phyloP scores from a whole-genome alignment of 1,284 basidiomycete genomes.

The Wallemia ichthyophaga region DNA sequence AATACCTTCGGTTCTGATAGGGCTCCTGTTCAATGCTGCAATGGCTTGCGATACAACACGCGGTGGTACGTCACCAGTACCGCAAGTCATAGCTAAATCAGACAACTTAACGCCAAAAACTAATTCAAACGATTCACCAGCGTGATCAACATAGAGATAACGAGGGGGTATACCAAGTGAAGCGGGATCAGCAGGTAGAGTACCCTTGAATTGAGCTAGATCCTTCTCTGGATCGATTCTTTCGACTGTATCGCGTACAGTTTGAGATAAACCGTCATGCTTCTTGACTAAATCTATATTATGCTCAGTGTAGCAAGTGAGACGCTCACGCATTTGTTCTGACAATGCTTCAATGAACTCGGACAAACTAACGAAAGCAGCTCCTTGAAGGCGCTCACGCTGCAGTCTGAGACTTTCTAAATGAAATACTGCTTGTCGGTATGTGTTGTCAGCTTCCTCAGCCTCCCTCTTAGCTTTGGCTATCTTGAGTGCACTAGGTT shows the following conservation, averaged over 20 bases:
- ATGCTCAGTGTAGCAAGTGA: slow-evolving; percentile 5
- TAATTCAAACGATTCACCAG: slow-evolving; percentile 16
- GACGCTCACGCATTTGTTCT: slow-evolving; percentile 4
- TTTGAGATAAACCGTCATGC: background rate
- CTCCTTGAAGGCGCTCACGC: slow-evolving; percentile 9
- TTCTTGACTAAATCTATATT: slow-evolving; percentile 1
- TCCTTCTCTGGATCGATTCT: background rate
- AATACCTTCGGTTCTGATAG: slow-evolving; percentile 48
- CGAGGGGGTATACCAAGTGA: background rate
- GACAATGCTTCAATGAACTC: slow-evolving; percentile 7
- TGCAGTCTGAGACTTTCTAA: slow-evolving; percentile 50
- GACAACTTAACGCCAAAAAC: slow-evolving; percentile 75
- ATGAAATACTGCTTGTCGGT: slow-evolving; percentile 70
- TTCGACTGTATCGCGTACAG: background rate
- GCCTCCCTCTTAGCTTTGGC: slow-evolving; percentile 62
- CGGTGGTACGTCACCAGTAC: slow-evolving; percentile 35
- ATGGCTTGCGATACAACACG: slow-evolving; percentile 61
- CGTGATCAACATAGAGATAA: background rate
- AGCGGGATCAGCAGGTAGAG: background rate
- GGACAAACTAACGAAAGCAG: slow-evolving; percentile 5
- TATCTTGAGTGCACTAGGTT: slow-evolving; percentile 25
- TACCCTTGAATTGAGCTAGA: background rate
- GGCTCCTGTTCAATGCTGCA: slow-evolving; percentile 47
- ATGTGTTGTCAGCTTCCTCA: slow-evolving; percentile 56
- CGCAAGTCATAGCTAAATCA: slow-evolving; percentile 65